Base-by-base conservation (phyloP, 2,329 filamentous ascomycete genomes). In the Sporothrix globosa region DNA sequence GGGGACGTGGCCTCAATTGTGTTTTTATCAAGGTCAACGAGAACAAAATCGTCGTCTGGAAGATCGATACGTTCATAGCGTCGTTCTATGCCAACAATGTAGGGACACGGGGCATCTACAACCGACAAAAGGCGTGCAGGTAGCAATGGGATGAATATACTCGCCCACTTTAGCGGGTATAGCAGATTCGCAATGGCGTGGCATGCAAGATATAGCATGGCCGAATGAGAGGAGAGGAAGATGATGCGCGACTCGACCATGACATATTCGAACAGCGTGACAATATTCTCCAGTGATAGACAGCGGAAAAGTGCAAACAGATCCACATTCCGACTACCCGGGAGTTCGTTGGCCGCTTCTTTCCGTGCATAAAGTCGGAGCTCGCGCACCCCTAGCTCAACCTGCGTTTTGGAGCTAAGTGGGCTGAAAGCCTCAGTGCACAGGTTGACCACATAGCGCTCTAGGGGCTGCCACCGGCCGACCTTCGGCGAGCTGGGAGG, bases 391-490 rank as follows among this genome's bases (percentile, higher is more conserved):
- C 91, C 90, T 50, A 98, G 85, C 81, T 99, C 96, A 44, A 98
- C 93, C 79, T 99, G 96, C 0, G 95, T 98, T 81, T 96, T 95
- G 52, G 96, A 98, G 46, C 91, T 92, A 67, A 97, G 88, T 1
- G 96, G 96, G 77, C 92, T 95, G 77, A 96, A 91, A 2, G 96
- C 96, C 81, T 98, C 95, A 11, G 94, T 94, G 81, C 96, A 99
- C 46, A 99, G 85, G 79, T 98, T 98, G 81, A 98, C 91, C 46
- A 99, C 94, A 79, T 98, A 99, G 77, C 94, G 90, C 82, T 99
- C 96, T 72, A 99, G 82, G 17, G 96, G 96, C 79, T 97, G 95
- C 96, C 96, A 99, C 77, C 93, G 89, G 58, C 96, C 96, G 74
- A 97, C 89, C 76, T 90, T 92, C 14, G 96, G 94, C 5, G 95